Evolutionary conservation across 1,139 yeast species (phyloP).

Genomic region (Saccharomyces hybrid): DNA sequence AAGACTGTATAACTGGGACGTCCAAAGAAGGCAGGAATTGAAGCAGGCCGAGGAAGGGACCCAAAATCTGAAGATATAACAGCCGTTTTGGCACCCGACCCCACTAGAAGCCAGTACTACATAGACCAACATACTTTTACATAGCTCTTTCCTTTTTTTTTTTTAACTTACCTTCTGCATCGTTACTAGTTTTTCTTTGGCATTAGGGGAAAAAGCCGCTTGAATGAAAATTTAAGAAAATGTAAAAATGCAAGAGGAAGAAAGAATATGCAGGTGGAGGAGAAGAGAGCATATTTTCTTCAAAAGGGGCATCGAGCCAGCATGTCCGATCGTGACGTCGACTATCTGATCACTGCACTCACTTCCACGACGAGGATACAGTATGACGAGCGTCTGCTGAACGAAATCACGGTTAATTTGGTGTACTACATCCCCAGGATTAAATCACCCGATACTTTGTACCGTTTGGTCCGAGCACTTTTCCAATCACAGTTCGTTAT

Average conservation of each 20-base stretch:
- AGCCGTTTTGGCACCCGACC: background rate
- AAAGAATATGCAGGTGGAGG: background rate
- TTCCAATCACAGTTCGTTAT: constrained; percentile 13
- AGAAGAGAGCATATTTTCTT: background rate
- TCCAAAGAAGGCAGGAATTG: constrained; percentile 57
- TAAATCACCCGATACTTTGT: constrained; percentile 9
- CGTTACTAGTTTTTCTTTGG: background rate
- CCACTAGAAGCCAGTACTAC: background rate
- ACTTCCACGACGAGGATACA: background rate
- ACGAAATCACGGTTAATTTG: constrained; percentile 10
- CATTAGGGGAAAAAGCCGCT: background rate
- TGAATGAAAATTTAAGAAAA: background rate
- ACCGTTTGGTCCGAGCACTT: constrained; percentile 11
- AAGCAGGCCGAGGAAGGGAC: constrained; percentile 37
- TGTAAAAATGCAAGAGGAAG: background rate
- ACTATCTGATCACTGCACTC: background rate
- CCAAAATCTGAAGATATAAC: constrained; percentile 2
- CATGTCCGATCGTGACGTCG: background rate
- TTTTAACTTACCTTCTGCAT: background rate
- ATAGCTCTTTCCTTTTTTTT: background rate
- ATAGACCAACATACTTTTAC: background rate
- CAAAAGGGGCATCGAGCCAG: background rate
- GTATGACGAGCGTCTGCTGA: background rate
- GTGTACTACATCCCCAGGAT: constrained; percentile 26
- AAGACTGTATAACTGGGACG: constrained; percentile 92